Conservation (phyloP, 208 protist species). For the Leishmania amazonensis region DNA sequence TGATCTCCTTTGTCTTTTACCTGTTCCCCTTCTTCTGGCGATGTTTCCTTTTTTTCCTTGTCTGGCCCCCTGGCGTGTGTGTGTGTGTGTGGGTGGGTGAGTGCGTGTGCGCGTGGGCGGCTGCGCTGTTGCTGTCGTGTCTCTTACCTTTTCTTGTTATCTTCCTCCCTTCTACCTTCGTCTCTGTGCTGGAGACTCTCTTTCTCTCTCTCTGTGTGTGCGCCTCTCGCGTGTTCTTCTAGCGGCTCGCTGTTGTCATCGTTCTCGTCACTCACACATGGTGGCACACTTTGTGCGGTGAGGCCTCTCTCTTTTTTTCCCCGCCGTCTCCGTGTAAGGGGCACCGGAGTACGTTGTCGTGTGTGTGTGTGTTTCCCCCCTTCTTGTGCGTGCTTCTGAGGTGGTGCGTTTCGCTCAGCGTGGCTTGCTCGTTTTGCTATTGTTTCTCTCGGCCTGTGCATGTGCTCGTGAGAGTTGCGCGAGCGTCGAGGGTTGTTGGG, state of each 20-base stretch:
- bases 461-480: not conserved
- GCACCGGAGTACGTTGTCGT: not conserved
- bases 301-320: not conserved
- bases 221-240: too few species aligned
- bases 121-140: not conserved
- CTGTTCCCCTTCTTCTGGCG: not conserved
- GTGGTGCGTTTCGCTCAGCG: not conserved
- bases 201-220: not conserved
- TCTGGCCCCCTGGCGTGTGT: not conserved
- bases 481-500: not conserved
- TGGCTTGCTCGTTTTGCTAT: not conserved
- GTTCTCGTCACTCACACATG: too few species aligned
- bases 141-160: not conserved
- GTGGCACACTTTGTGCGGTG: too few species aligned
- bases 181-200: not conserved
- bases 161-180: not conserved
- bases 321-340: not conserved
- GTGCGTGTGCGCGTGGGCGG: not conserved
- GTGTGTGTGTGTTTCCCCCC: not conserved
- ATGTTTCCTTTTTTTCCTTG: not conserved
- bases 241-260: too few species aligned
- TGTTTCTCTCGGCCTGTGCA: not conserved
- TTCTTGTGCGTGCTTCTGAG: not conserved
- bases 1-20: not conserved
- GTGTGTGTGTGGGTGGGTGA: not conserved